phyloP scores from a whole-genome alignment of 495 filamentous ascomycete species.

The Hypoxylon crocopeplum region DNA sequence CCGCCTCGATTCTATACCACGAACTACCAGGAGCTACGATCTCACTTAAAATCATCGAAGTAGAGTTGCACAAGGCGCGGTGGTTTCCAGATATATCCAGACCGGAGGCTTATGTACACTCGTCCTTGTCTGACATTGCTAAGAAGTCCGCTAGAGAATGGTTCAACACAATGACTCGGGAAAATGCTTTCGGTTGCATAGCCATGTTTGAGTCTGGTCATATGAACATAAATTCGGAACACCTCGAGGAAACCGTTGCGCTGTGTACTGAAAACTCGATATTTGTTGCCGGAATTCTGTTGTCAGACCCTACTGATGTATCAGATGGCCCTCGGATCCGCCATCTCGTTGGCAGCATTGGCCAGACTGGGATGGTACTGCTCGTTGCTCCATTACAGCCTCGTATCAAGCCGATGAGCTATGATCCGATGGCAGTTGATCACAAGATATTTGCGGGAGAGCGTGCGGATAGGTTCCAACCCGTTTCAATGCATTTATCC shows the following conservation, averaged over 20 bases:
- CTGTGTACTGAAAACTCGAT: conserved; percentile 44
- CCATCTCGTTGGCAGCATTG: conserved; percentile 45
- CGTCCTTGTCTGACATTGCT: not conserved
- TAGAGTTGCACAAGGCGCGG: not conserved
- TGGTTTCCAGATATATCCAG: not conserved
- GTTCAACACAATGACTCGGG: not conserved
- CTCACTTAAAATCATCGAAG: not conserved
- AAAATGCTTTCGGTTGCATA: conserved; percentile 38
- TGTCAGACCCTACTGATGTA: conserved; percentile 39
- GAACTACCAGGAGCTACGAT: not conserved
- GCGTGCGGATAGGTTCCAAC: conserved; percentile 37
- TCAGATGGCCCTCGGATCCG: conserved; percentile 9
- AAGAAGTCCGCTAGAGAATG: not conserved
- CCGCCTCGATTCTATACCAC: not conserved
- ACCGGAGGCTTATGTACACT: not conserved
- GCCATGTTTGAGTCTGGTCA: conserved; percentile 43
- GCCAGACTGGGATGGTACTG: conserved; percentile 41
- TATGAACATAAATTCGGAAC: conserved; percentile 29
- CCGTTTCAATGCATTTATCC: conserved; percentile 49
- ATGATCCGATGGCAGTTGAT: conserved; percentile 35
- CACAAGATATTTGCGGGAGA: conserved; percentile 42
- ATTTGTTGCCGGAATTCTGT: conserved; percentile 37
- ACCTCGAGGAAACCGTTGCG: conserved; percentile 38
- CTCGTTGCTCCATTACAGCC: conserved; percentile 40
- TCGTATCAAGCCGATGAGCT: conserved; percentile 8